These are phyloP conservation scores for Trichoderma sp. DNA, from an alignment of 2,329 filamentous ascomycete genomes.

Conservation along the genomic window DNA sequence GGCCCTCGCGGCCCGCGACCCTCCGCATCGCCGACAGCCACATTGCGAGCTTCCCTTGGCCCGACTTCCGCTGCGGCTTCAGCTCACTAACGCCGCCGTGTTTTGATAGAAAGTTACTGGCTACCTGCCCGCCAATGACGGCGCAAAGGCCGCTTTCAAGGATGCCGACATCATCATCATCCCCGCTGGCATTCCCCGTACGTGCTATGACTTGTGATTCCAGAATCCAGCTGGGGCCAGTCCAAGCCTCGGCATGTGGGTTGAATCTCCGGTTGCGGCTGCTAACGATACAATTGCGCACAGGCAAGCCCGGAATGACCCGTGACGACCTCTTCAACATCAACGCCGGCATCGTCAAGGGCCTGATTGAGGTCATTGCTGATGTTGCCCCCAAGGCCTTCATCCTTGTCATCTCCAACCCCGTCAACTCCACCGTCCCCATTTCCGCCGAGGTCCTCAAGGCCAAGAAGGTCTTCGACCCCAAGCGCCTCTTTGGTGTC, in stretches of 20 bases:
- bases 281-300: conserved; percentile 24
- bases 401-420: conserved; percentile 97
- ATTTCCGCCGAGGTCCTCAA: conserved; percentile 97
- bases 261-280: background rate
- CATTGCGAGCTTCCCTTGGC: background rate
- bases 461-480: conserved; percentile 86
- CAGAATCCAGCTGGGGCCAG: background rate
- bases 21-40: conserved; percentile 17
- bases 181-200: conserved; percentile 95
- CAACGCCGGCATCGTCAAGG: conserved; percentile 97
- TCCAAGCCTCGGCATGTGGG: background rate
- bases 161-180: conserved; percentile 96
- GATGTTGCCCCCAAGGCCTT: conserved; percentile 89
- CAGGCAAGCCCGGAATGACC: conserved; percentile 99
- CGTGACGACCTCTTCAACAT: conserved; percentile 99
- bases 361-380: conserved; percentile 82
- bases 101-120: conserved; percentile 71
- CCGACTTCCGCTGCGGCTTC: background rate
- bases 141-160: conserved; percentile 83
- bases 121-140: conserved; percentile 81
- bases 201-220: conserved; percentile 31
- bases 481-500: conserved; percentile 95
- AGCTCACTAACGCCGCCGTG: conserved; percentile 1
- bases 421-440: conserved; percentile 97
- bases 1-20: background rate